These are phyloP conservation scores for Taphrina pruni DNA, from an alignment of 1,139 yeast species.

Conservation along the genomic window DNA sequence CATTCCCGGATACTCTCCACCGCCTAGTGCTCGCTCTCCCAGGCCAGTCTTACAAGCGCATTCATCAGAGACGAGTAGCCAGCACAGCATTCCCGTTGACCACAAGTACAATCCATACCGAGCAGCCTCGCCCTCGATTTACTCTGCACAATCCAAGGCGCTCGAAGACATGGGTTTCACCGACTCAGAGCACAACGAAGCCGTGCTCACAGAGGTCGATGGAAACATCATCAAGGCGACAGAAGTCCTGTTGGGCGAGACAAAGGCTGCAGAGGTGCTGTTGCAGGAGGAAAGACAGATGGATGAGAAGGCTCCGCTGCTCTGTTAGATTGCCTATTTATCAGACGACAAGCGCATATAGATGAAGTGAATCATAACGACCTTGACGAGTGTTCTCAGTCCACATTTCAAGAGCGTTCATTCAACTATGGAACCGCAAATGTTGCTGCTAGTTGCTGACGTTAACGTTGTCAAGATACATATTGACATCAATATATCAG, in stretches of 20 bases:
- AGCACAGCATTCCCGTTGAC: constrained; percentile 2
- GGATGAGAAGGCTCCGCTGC: constrained; percentile 1
- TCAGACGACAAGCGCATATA: too few relatives aligned
- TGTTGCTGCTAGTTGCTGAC: too few relatives aligned
- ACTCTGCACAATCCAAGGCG: constrained; percentile 4
- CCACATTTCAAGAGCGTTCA: too few relatives aligned
- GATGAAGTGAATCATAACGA: too few relatives aligned
- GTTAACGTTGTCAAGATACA: too few relatives aligned
- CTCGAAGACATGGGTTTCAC: constrained; percentile 11
- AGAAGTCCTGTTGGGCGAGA: constrained; percentile 13
- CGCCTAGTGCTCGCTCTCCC: background rate
- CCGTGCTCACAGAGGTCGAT: background rate
- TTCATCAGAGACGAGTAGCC: background rate
- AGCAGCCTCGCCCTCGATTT: background rate
- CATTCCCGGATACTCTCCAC: background rate
- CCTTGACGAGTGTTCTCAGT: too few relatives aligned
- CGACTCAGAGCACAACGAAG: background rate
- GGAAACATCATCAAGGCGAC: constrained; percentile 14
- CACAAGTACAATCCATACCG: constrained; percentile 10
- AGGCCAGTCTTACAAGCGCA: background rate
- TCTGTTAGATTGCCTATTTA: background rate
- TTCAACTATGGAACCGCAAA: too few relatives aligned
- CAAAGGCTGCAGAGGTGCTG: constrained; percentile 4
- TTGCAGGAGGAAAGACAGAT: background rate
- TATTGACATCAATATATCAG: too few relatives aligned